Conservation (phyloP, 2,329 filamentous ascomycete species). For the Pseudogymnoascus sp. region DNA sequence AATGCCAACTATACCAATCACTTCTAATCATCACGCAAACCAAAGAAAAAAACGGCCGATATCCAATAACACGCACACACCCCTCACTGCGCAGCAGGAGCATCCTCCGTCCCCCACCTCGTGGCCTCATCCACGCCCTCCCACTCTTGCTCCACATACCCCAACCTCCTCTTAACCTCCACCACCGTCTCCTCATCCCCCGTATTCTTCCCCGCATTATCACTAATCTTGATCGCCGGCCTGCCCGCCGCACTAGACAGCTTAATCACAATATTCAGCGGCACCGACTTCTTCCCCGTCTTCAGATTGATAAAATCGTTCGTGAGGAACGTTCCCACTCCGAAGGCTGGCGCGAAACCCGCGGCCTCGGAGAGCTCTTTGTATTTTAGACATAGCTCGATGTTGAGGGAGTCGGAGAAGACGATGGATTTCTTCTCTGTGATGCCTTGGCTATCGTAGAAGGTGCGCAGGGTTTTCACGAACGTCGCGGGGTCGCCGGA, state of each 20-base stretch:
- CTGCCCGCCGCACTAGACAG: slow-evolving; percentile 74
- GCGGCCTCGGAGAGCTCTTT: slow-evolving; percentile 71
- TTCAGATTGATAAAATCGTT: slow-evolving; percentile 77
- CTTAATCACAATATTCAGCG: slow-evolving; percentile 97
- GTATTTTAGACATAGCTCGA: slow-evolving; percentile 85
- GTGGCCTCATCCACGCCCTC: slow-evolving; percentile 72
- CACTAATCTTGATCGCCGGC: slow-evolving; percentile 82
- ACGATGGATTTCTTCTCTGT: slow-evolving; percentile 79
- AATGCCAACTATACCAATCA: not conserved
- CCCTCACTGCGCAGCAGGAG: slow-evolving; percentile 1
- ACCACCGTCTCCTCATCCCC: slow-evolving; percentile 72
- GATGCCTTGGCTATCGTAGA: slow-evolving; percentile 45
- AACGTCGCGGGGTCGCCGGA: slow-evolving; percentile 62
- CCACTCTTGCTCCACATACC: slow-evolving; percentile 82
- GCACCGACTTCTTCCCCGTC: slow-evolving; percentile 73
- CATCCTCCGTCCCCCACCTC: slow-evolving; percentile 59
- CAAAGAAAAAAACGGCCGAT: not conserved
- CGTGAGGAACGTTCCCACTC: slow-evolving; percentile 90
- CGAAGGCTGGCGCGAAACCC: slow-evolving; percentile 81
- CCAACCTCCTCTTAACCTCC: slow-evolving; percentile 74
- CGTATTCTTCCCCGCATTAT: slow-evolving; percentile 87
- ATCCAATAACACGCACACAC: not conserved
- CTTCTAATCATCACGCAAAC: not conserved
- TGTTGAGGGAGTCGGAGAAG: slow-evolving; percentile 90
- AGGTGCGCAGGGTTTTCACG: slow-evolving; percentile 49